Evolutionary conservation across 1,139 yeast species (phyloP).

Genomic region (Nakaseomyces glabratus): DNA sequence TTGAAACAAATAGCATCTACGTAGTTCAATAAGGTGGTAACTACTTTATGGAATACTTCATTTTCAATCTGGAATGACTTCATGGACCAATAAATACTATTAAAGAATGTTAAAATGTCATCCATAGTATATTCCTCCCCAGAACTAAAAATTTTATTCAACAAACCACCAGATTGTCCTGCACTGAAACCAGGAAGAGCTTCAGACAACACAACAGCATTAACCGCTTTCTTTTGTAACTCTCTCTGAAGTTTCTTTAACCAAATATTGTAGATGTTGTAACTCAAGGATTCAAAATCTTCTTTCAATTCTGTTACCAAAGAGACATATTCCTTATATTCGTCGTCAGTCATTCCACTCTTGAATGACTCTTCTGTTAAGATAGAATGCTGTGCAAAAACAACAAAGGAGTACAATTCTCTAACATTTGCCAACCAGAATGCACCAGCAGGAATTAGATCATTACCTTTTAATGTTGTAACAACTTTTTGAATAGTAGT

Average conservation of each 20-base stretch:
- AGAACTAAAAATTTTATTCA: slow-evolving; percentile 69
- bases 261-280: slow-evolving; percentile 95
- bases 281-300: slow-evolving; percentile 87
- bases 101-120: slow-evolving; percentile 82
- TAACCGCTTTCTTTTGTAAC: slow-evolving; percentile 81
- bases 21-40: slow-evolving; percentile 72
- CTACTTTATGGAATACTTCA: slow-evolving; percentile 77
- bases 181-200: slow-evolving; percentile 94
- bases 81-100: slow-evolving; percentile 89
- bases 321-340: slow-evolving; percentile 81
- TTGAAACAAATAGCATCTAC: slow-evolving; percentile 94
- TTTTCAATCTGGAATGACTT: slow-evolving; percentile 81
- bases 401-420: slow-evolving; percentile 88
- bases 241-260: slow-evolving; percentile 91
- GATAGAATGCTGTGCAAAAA: slow-evolving; percentile 86
- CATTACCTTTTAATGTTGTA: slow-evolving; percentile 66
- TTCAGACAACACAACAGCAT: slow-evolving; percentile 91
- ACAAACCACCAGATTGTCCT: slow-evolving; percentile 75
- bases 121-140: slow-evolving; percentile 84
- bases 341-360: slow-evolving; percentile 81
- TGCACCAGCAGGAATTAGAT: slow-evolving; percentile 85
- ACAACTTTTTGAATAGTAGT: slow-evolving; percentile 80
- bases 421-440: slow-evolving; percentile 97
- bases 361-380: slow-evolving; percentile 71
- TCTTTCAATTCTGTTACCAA: slow-evolving; percentile 88